phyloP scores from a whole-genome alignment of 2,329 filamentous ascomycete species.

The Pseudogymnoascus sp. region DNA sequence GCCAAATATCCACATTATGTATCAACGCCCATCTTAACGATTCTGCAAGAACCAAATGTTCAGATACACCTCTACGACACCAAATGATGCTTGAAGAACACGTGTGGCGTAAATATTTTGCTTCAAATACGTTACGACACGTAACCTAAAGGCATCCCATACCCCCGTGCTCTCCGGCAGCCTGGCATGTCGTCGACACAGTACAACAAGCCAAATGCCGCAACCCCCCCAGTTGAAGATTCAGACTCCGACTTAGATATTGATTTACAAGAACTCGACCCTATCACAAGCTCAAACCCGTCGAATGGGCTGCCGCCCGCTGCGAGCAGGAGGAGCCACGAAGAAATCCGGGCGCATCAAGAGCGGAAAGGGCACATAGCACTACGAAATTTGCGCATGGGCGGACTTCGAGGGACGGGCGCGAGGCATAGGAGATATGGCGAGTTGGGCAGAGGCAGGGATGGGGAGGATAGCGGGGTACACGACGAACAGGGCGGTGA shows the following conservation, averaged over 20 bases:
- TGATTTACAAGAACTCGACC: slow-evolving; percentile 74
- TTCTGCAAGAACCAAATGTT: neutral
- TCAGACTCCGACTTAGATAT: slow-evolving; percentile 71
- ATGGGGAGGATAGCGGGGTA: slow-evolving; percentile 58
- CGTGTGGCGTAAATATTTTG: neutral
- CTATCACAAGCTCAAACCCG: slow-evolving; percentile 32
- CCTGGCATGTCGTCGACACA: slow-evolving; percentile 30
- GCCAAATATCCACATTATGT: slow-evolving; percentile 3
- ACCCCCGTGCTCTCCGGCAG: neutral
- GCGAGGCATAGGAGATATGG: slow-evolving; percentile 49
- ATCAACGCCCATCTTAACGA: neutral
- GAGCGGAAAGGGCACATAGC: slow-evolving; percentile 51
- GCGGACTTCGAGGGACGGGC: slow-evolving; percentile 50
- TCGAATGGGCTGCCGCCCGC: slow-evolving; percentile 21
- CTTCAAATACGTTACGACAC: slow-evolving; percentile 2
- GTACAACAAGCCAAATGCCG: slow-evolving; percentile 33
- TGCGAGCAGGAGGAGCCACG: slow-evolving; percentile 23
- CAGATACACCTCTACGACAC: neutral
- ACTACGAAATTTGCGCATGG: slow-evolving; percentile 62
- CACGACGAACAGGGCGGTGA: slow-evolving; percentile 49
- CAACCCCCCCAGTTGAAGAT: slow-evolving; percentile 59
- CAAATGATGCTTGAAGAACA: slow-evolving; percentile 1
- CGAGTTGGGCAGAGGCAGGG: slow-evolving; percentile 49
- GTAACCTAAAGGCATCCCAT: neutral
- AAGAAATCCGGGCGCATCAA: slow-evolving; percentile 25